These are phyloP conservation scores for Zangia roseola DNA, from an alignment of 768 basidiomycete species.

Conservation along the genomic window DNA sequence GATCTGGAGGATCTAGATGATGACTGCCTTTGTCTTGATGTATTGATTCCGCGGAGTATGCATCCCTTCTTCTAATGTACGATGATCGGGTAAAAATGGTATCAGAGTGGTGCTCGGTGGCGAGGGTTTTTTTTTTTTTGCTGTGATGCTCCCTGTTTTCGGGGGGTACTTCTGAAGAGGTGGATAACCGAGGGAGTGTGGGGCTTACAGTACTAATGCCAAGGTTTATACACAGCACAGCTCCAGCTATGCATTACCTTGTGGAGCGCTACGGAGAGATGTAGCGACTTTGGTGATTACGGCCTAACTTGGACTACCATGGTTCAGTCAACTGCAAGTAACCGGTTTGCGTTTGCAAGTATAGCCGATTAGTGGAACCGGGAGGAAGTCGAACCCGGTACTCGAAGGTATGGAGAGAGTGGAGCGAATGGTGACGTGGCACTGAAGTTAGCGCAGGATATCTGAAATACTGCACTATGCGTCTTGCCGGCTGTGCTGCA, in stretches of 20 bases:
- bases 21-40: not conserved
- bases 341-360: no score
- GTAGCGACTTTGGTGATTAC: constrained; percentile 1
- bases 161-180: not conserved
- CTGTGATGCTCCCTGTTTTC: not conserved
- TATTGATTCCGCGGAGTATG: not conserved
- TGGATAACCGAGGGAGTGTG: not conserved
- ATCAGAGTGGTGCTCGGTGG: not conserved
- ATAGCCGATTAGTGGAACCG: no score
- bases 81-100: no score
- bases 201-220: not conserved
- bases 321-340: no score
- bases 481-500: no score
- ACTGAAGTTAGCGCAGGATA: no score
- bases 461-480: no score
- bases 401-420: not conserved
- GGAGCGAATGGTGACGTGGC: no score
- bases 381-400: no score
- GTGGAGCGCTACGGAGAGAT: constrained; percentile 15
- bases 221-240: not conserved
- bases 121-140: not conserved
- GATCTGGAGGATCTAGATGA: not conserved
- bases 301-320: no score
- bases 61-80: no score
- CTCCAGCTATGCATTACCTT: not conserved